phyloP scores from a whole-genome alignment of 2,329 filamentous ascomycete genomes.

The Colletotrichum viniferum region DNA sequence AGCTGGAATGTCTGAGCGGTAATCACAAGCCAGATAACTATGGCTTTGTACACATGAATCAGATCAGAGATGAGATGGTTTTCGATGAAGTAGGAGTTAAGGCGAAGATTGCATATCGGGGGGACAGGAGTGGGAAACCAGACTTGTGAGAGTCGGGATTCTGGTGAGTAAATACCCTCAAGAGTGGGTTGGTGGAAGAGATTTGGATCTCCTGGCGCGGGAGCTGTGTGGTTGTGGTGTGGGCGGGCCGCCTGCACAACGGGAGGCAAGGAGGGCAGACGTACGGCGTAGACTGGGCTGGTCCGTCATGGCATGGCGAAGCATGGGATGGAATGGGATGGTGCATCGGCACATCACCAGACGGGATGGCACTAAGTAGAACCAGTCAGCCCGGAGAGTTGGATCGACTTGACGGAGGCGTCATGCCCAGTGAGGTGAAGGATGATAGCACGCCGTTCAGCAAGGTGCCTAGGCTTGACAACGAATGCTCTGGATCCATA shows the following conservation, averaged over 20 bases:
- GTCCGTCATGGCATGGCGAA: not conserved
- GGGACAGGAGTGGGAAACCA: not conserved
- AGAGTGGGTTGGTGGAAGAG: not conserved
- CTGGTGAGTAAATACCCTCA: conserved; percentile 4
- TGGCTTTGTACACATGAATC: not conserved
- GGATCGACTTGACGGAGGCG: not conserved
- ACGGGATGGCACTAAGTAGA: not conserved
- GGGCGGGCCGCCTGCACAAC: conserved; percentile 6
- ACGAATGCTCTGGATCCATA: not conserved
- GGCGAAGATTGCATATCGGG: not conserved
- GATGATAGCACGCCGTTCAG: not conserved
- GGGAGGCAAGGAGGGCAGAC: not conserved
- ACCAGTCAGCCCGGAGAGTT: not conserved
- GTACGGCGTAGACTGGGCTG: not conserved
- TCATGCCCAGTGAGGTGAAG: not conserved
- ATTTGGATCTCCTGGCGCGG: conserved; percentile 12
- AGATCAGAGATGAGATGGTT: not conserved
- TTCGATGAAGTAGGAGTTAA: not conserved
- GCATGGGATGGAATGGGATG: not conserved
- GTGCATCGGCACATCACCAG: not conserved
- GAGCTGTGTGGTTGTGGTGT: conserved; percentile 14
- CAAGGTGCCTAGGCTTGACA: not conserved
- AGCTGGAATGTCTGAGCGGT: not conserved
- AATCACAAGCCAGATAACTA: not conserved
- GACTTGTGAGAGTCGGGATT: not conserved